Conservation (phyloP, 1,139 yeast genomes). For the Candida neerlandica region DNA sequence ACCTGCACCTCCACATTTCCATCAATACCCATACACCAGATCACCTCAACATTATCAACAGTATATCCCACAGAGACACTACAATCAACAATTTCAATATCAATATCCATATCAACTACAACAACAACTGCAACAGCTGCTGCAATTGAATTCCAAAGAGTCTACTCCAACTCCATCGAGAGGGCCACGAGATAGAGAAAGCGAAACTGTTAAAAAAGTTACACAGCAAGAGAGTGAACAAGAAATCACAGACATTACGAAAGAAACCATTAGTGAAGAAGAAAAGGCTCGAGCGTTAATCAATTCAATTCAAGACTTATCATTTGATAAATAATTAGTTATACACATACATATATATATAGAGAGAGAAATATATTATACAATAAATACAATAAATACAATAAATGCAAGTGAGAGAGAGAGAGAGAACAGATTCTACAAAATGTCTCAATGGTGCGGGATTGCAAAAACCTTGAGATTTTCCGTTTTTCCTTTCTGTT, state of each 20-base stretch:
- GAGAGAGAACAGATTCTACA: too few relatives aligned
- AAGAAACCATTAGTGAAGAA: slow-evolving; percentile 2
- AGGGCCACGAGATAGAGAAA: neutral
- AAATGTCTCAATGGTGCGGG: too few relatives aligned
- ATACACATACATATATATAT: neutral
- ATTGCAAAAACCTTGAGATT: too few relatives aligned
- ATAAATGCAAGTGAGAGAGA: too few relatives aligned
- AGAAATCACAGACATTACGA: neutral
- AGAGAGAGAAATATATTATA: neutral
- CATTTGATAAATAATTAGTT: slow-evolving; percentile 4
- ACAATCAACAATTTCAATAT: neutral
- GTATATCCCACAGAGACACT: neutral
- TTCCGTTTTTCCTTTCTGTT: too few relatives aligned
- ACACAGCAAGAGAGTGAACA: neutral
- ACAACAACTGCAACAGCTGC: neutral
- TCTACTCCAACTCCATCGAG: neutral
- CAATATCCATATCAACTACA: neutral
- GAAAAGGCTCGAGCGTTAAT: slow-evolving; percentile 6
- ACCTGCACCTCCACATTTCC: neutral
- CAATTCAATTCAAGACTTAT: slow-evolving; percentile 5
- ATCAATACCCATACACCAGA: neutral
- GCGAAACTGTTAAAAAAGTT: neutral
- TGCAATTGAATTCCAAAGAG: neutral
- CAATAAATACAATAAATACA: too few relatives aligned
- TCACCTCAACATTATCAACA: slow-evolving; percentile 5